Conservation (phyloP, 225 moss, liverwort and hornwort species). For the Straminergon stramineum region DNA sequence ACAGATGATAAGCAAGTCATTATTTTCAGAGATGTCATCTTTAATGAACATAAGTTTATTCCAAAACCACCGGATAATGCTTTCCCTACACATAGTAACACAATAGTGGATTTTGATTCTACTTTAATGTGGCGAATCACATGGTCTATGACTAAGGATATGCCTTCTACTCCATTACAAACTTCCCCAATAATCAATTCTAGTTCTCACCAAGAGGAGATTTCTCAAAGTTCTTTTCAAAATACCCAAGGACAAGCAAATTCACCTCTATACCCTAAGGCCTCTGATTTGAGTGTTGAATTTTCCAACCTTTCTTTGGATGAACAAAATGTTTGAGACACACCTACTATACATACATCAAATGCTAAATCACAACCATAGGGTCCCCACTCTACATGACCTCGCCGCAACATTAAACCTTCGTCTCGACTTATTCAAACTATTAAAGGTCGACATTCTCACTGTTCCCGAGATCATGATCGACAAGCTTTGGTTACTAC, state of each 20-base stretch:
- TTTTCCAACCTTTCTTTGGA: background rate
- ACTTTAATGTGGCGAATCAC: background rate
- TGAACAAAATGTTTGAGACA: background rate
- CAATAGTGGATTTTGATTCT: background rate
- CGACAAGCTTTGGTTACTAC: background rate
- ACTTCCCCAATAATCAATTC: too few species aligned
- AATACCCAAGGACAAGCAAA: background rate
- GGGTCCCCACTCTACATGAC: background rate
- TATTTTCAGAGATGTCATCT: background rate
- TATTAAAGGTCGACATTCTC: background rate
- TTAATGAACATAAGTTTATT: background rate
- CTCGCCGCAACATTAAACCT: background rate
- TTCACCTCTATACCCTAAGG: background rate
- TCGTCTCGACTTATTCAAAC: background rate
- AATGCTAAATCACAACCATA: background rate
- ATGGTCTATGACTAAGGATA: background rate
- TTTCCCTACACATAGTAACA: background rate
- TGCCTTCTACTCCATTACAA: background rate
- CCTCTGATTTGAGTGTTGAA: background rate
- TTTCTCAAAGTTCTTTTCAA: too few species aligned
- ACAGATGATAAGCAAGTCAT: background rate
- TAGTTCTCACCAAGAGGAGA: too few species aligned
- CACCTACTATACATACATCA: background rate
- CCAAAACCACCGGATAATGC: background rate
- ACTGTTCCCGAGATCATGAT: background rate